These are phyloP conservation scores for Zelonia costaricensis DNA, from an alignment of 208 protist species.

Conservation along the genomic window DNA sequence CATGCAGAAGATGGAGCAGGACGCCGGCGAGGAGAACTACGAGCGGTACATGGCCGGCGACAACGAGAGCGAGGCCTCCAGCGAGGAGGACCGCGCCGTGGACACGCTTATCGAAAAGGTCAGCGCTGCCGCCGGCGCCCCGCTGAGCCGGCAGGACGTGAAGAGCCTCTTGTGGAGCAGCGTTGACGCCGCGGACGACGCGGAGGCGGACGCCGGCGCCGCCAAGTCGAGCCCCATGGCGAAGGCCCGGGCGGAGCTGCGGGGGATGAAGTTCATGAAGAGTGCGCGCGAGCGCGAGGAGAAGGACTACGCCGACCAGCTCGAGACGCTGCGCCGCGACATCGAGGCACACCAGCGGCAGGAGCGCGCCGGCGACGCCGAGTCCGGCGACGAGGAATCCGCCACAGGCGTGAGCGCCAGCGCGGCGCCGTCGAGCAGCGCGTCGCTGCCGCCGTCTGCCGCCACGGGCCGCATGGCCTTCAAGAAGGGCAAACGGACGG, in stretches of 20 bases:
- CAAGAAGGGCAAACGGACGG: conserved; percentile 21
- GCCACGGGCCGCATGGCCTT: conserved; percentile 17
- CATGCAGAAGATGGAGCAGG: conserved; percentile 91
- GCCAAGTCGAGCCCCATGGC: conserved; percentile 39
- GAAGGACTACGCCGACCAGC: conserved; percentile 53
- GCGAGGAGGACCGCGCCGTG: conserved; percentile 84
- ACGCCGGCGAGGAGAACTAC: conserved; percentile 76
- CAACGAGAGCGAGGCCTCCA: conserved; percentile 43
- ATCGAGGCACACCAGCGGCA: conserved; percentile 43
- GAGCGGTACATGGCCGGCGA: conserved; percentile 47
- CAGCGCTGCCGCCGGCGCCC: conserved; percentile 1
- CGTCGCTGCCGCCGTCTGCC: neutral
- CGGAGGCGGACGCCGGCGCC: conserved; percentile 1
- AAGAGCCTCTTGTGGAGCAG: conserved; percentile 59
- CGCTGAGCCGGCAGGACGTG: conserved; percentile 21
- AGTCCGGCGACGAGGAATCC: neutral
- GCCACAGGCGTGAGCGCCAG: neutral
- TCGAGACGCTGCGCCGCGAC: conserved; percentile 55
- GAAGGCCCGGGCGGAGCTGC: conserved; percentile 69
- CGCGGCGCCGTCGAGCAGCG: neutral
- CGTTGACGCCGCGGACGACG: conserved; percentile 15
- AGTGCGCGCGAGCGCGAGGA: conserved; percentile 64
- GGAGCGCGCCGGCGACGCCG: conserved; percentile 7
- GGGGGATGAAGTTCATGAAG: conserved; percentile 90
- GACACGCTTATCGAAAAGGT: conserved; percentile 68